Evolutionary conservation across 495 filamentous ascomycete genomes (phyloP).

Genomic region (Pyrenopolyporus hunteri): DNA sequence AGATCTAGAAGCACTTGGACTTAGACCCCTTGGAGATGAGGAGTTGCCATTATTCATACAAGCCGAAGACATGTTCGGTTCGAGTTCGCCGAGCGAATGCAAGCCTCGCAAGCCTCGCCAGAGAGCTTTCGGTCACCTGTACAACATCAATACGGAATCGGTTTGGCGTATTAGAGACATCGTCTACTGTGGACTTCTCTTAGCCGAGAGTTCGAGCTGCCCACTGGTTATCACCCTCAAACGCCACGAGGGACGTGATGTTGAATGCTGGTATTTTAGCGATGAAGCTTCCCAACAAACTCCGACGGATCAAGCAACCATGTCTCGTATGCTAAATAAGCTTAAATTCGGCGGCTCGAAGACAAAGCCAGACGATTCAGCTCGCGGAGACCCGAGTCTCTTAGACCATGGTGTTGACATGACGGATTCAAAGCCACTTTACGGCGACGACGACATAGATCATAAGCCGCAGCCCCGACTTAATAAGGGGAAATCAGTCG

Average conservation of each 20-base stretch:
- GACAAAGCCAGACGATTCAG: not conserved
- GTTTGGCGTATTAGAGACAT: slow-evolving; percentile 45
- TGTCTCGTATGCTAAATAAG: slow-evolving; percentile 34
- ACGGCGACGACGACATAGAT: not conserved
- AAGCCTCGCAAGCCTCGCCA: slow-evolving; percentile 37
- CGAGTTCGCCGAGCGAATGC: slow-evolving; percentile 8
- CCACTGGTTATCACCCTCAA: slow-evolving; percentile 27
- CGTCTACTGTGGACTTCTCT: slow-evolving; percentile 41
- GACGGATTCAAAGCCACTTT: not conserved
- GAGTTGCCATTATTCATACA: slow-evolving; percentile 35
- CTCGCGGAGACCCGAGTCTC: not conserved
- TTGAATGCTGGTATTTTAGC: slow-evolving; percentile 36
- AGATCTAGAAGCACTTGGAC: slow-evolving; percentile 51
- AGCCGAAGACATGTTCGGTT: slow-evolving; percentile 9
- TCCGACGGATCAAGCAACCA: slow-evolving; percentile 19
- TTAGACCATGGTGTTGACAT: not conserved
- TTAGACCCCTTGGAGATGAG: slow-evolving; percentile 47
- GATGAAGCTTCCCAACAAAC: slow-evolving; percentile 16
- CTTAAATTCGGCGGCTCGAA: slow-evolving; percentile 28
- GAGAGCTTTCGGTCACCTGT: slow-evolving; percentile 38
- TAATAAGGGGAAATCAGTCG: slow-evolving; percentile 27
- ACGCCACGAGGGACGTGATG: slow-evolving; percentile 21
- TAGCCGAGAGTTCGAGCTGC: slow-evolving; percentile 32
- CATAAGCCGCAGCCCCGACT: not conserved
- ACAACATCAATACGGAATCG: slow-evolving; percentile 38